phyloP scores from a whole-genome alignment of 345 rosid genomes.

The Rhodomyrtus tomentosa region DNA sequence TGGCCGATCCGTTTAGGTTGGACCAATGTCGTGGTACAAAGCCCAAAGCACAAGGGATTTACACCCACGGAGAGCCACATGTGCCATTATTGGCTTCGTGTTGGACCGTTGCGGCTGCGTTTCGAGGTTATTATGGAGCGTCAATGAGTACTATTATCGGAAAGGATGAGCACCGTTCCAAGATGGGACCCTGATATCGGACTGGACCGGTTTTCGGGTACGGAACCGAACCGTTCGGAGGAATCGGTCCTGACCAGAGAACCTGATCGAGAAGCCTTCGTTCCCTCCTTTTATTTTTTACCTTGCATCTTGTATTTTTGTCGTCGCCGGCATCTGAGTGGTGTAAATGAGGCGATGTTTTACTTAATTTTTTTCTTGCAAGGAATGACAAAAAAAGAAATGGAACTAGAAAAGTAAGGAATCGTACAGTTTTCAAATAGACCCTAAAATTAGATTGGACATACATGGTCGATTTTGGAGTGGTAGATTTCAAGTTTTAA shows the following conservation, averaged over 20 bases:
- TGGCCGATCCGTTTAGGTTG: background rate
- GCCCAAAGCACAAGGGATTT: background rate
- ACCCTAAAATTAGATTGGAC: background rate
- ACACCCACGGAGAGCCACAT: background rate
- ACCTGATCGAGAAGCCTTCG: background rate
- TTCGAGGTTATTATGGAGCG: background rate
- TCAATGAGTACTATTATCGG: background rate
- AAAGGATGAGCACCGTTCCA: background rate
- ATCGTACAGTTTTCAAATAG: background rate
- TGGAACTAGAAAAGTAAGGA: background rate
- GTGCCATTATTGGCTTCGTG: background rate
- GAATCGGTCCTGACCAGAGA: background rate
- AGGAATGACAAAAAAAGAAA: background rate
- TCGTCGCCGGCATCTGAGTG: background rate
- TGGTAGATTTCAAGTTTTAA: background rate
- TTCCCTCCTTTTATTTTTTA: background rate
- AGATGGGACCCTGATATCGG: rapidly evolving
- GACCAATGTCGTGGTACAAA: background rate
- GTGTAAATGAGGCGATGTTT: background rate
- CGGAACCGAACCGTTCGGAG: background rate
- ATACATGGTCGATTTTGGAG: rapidly evolving
- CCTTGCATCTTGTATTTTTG: background rate
- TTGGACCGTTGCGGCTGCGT: background rate
- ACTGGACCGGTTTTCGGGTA: background rate
- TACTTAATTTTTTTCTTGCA: background rate